These are phyloP conservation scores for Kingdonia uniflora DNA, from an alignment of 164 flowering plant genomes.

Conservation along the genomic window DNA sequence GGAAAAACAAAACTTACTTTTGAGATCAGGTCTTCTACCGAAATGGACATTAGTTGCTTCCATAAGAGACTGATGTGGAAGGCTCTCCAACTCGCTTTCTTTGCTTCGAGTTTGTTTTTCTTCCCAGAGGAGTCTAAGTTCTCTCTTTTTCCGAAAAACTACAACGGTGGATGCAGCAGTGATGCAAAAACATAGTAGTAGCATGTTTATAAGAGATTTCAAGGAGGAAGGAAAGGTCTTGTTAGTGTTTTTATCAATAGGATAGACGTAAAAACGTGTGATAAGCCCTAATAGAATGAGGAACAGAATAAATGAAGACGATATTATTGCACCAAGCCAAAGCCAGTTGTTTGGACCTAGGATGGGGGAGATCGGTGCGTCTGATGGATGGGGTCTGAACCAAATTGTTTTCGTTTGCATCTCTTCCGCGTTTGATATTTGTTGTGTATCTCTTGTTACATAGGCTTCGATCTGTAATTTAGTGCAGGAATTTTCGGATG, in stretches of 20 bases:
- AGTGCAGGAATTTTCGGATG: slow-evolving; percentile 21
- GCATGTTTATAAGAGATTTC: no score
- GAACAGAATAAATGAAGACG: slow-evolving; percentile 9
- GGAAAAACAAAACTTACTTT: background rate
- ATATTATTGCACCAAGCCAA: slow-evolving; percentile 54
- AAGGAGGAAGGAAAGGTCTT: no score
- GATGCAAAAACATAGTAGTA: no score
- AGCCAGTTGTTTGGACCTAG: slow-evolving; percentile 67
- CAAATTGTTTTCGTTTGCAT: slow-evolving; percentile 23
- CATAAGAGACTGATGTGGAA: no score
- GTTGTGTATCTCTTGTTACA: slow-evolving; percentile 54
- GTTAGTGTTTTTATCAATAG: no score
- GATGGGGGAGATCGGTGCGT: slow-evolving; percentile 39
- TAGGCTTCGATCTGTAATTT: slow-evolving; percentile 62
- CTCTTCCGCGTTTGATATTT: slow-evolving; percentile 9
- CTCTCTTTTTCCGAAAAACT: no score
- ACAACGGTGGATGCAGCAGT: no score
- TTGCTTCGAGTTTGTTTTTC: no score
- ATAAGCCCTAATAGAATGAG: no score
- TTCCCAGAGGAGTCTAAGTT: no score
- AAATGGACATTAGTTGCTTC: background rate
- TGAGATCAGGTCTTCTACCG: background rate
- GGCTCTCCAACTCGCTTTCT: no score
- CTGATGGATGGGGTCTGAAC: slow-evolving; percentile 51
- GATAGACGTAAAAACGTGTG: no score